A percentile compares a stretch with the other conserved stretches of the same genome.
These are phyloP conservation scores for Exophiala mesophila DNA, from an alignment of 2,329 filamentous ascomycete genomes.

Conservation along the genomic window DNA sequence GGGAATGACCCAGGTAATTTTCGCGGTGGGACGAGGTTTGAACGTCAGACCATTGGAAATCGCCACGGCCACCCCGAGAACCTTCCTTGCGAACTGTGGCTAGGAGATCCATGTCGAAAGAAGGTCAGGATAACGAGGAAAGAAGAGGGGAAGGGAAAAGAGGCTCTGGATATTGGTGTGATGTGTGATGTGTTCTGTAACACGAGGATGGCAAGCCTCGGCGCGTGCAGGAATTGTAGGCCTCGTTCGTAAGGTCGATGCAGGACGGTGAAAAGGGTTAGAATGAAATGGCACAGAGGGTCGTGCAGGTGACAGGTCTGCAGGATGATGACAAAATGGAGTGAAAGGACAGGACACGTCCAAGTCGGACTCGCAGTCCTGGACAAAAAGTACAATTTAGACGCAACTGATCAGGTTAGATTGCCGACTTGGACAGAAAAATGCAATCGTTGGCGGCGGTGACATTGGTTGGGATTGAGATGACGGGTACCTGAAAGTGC, in stretches of 20 bases:
- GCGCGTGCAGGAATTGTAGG: background rate
- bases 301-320: too few relatives aligned
- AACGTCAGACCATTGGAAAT: conserved; percentile 97
- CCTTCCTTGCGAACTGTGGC: conserved; percentile 88
- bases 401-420: too few relatives aligned
- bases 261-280: too few relatives aligned
- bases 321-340: too few relatives aligned
- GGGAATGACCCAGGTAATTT: conserved; percentile 81
- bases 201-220: background rate
- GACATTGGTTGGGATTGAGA: background rate
- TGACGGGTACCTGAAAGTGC: background rate
- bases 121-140: background rate
- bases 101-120: conserved; percentile 74
- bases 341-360: too few relatives aligned
- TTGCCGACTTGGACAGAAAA: too few relatives aligned
- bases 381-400: too few relatives aligned
- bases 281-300: too few relatives aligned
- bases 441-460: conserved; percentile 13
- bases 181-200: background rate
- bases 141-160: background rate
- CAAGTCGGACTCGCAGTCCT: too few relatives aligned
- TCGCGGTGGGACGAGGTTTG: conserved; percentile 82
- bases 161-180: too few relatives aligned
- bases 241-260: conserved; percentile 1
- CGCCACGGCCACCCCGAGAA: conserved; percentile 70